These are phyloP conservation scores for Vinca major DNA, from an alignment of 305 asterid species.

Conservation along the genomic window DNA sequence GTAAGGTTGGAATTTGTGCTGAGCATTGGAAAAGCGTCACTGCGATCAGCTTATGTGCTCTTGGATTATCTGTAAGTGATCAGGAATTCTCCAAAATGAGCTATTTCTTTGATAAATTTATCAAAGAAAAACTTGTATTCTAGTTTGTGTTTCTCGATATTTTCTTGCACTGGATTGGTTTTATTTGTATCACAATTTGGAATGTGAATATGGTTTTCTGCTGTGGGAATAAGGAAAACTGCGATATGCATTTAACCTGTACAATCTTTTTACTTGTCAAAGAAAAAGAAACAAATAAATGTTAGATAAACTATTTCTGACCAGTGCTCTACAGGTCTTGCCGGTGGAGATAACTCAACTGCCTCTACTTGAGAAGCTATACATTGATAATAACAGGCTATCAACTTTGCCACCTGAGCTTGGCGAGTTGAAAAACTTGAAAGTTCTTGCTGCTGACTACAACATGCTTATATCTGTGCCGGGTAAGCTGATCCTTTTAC, in stretches of 20 bases:
- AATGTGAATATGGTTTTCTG: not conserved
- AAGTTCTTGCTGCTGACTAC: constrained; percentile 89
- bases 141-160: not conserved
- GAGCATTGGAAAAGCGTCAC: constrained; percentile 87
- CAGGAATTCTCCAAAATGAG: not conserved
- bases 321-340: constrained; percentile 46
- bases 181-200: not conserved
- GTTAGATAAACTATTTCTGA: constrained; percentile 19
- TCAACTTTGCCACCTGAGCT: constrained; percentile 90
- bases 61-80: constrained; percentile 80
- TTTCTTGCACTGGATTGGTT: not conserved
- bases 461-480: constrained; percentile 88
- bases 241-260: no score
- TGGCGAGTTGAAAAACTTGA: constrained; percentile 75
- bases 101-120: no score
- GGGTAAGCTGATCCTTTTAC: constrained; percentile 40
- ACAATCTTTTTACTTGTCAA: not conserved
- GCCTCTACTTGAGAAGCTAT: constrained; percentile 87
- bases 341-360: constrained; percentile 84
- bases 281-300: not conserved
- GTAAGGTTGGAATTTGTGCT: constrained; percentile 35
- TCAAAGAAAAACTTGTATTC: not conserved
- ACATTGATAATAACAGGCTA: constrained; percentile 84
- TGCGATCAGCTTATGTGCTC: constrained; percentile 74
- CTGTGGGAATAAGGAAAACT: not conserved